These are phyloP conservation scores for Logfia minima DNA, from an alignment of 129 eudicot species.

Conservation along the genomic window DNA sequence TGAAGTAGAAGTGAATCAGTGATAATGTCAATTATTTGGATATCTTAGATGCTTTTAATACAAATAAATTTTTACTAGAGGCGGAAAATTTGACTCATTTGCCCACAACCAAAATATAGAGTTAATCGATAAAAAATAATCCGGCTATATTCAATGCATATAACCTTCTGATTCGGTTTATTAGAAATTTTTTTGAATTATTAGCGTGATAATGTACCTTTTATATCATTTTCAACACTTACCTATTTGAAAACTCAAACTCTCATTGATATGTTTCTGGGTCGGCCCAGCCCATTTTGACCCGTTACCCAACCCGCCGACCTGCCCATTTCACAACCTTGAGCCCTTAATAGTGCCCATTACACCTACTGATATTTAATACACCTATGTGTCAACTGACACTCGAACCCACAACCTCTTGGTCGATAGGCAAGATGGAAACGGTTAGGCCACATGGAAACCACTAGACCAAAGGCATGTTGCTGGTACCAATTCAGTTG, in stretches of 20 bases:
- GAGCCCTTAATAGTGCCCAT: too few species aligned
- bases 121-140: not conserved
- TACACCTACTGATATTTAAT: too few species aligned
- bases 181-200: not conserved
- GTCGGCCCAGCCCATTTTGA: not conserved
- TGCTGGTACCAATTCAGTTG: not conserved
- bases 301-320: not conserved
- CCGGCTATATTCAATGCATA: not conserved
- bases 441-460: not conserved
- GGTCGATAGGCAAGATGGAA: not conserved
- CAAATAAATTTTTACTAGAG: not conserved
- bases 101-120: not conserved
- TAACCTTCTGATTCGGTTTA: not conserved
- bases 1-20: too few species aligned
- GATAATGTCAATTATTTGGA: too few species aligned
- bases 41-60: too few species aligned
- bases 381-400: too few species aligned
- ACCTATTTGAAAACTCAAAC: not conserved
- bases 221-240: not conserved
- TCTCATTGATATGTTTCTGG: not conserved
- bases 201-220: not conserved
- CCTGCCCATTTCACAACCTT: too few species aligned
- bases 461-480: not conserved
- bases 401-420: not conserved
- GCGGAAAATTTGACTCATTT: not conserved